phyloP scores from a whole-genome alignment of 139 green algal genomes.

The Chlamydomonas sp. region DNA sequence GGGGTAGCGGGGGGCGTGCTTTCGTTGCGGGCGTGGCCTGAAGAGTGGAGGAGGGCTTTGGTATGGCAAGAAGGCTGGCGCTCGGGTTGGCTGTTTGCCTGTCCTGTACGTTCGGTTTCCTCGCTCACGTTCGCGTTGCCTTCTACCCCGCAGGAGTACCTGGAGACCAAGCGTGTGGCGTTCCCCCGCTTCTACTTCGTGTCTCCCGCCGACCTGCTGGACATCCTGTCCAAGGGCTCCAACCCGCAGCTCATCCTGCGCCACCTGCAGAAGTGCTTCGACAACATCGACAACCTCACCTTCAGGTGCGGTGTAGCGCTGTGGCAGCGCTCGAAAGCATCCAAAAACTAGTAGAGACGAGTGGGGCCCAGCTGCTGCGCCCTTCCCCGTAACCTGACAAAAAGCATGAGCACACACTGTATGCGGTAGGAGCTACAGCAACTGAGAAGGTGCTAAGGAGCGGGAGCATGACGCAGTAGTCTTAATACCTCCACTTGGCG shows the following conservation, averaged over 20 bases:
- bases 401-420: too few species aligned
- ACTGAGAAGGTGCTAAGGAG: too few species aligned
- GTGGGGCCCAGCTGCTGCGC: too few species aligned
- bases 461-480: background rate
- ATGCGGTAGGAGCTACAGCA: too few species aligned
- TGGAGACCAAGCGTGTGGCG: conserved; percentile 92
- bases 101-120: background rate
- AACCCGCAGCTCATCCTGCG: conserved; percentile 86
- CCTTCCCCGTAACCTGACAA: too few species aligned
- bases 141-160: conserved; percentile 79
- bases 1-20: background rate
- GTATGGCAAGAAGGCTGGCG: background rate
- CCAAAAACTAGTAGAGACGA: too few species aligned
- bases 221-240: conserved; percentile 91
- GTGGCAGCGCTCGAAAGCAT: background rate
- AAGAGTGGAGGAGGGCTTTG: background rate
- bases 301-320: conserved; percentile 57
- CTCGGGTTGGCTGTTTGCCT: background rate
- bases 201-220: conserved; percentile 87
- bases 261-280: conserved; percentile 93
- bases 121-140: background rate
- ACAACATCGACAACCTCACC: conserved; percentile 92
- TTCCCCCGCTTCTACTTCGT: conserved; percentile 98
- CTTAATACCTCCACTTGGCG: background rate
- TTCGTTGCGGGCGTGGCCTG: too few species aligned